A percentile compares a stretch with the other conserved stretches of the same genome.
Conservation (phyloP, 441 rosid species). For the Gossypium lobatum region DNA sequence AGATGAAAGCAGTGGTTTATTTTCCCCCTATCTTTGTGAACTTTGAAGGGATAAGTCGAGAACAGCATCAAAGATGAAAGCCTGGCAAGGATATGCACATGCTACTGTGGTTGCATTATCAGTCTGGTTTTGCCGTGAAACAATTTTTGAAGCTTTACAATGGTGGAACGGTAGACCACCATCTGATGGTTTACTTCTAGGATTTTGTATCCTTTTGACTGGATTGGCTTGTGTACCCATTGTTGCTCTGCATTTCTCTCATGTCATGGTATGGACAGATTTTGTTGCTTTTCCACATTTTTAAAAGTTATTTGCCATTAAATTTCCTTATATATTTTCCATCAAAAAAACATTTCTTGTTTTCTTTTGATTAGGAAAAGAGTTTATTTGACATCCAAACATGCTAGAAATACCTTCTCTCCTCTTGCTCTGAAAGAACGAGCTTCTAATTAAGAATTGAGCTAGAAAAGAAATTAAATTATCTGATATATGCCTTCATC, state of each 20-base stretch:
- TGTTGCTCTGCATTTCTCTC: slow-evolving; percentile 86
- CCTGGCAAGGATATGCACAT: slow-evolving; percentile 97
- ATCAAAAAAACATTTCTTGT: background rate
- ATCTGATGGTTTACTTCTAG: slow-evolving; percentile 90
- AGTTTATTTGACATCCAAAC: background rate
- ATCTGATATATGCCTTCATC: background rate
- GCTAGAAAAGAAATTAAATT: background rate
- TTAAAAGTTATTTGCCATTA: background rate
- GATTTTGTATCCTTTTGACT: slow-evolving; percentile 74
- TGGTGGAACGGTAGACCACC: slow-evolving; percentile 98
- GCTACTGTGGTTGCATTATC: slow-evolving; percentile 75
- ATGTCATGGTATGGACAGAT: slow-evolving; percentile 64
- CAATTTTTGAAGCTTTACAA: slow-evolving; percentile 90
- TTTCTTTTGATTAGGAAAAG: background rate
- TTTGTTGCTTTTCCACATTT: background rate
- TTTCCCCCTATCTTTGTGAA: slow-evolving; percentile 2
- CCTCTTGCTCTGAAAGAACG: background rate
- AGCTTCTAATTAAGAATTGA: background rate
- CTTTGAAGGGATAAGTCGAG: slow-evolving; percentile 70
- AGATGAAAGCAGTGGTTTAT: slow-evolving; percentile 3
- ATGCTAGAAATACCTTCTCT: background rate
- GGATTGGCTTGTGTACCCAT: slow-evolving; percentile 94
- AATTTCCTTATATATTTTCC: background rate
- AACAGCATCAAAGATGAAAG: slow-evolving; percentile 83
- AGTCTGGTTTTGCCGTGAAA: slow-evolving; percentile 96